Evolutionary conservation across 352 stramenopile genomes (phyloP), one percentile per base, ranked within the genome.

Genomic region (Globisporangium cylindrosporum): DNA sequence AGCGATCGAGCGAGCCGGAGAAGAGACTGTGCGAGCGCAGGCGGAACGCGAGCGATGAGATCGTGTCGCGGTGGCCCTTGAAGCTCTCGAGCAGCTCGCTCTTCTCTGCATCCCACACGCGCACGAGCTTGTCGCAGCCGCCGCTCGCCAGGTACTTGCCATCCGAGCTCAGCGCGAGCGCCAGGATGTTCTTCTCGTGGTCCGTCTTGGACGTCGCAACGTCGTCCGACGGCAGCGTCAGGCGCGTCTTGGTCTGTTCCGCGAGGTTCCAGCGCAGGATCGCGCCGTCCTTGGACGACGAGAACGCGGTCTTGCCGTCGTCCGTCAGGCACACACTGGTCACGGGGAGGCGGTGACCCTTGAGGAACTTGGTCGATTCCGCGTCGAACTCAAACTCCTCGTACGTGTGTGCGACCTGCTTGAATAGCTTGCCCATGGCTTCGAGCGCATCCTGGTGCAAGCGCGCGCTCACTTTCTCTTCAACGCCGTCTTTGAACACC

Each of bases 241-340:
- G 77, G 22, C 81, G 79, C 46, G 73, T 86, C 71, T 95, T 95
- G 62, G 78, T 87, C 71, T 95, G 70, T 78, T 89, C 65, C 25
- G 93, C 78, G 84, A 95, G 69, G 69, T 91, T 84, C 93, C 93
- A 98, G 24, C 85, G 82, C 66, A 98, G 63, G 49, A 98, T 84
- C 20, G 87, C 90, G 61, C 97, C 96, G 72, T 98, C 95, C 75
- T 98, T 98, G 41, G 89, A 82, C 8, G 87, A 87, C 29, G 93
- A 98, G 73, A 96, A 98, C 22, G 89, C 91, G 2, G 82, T 95
- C 64, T 86, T 81, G 59, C 97, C 92, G 74, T 98, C 92, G 32
- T 94, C 81, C 22, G 85, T 80, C 55, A 98, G 77, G 67, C 89
- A 95, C 10, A 98, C 72, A 66, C 82, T 94, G 27, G 95, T 98